Conservation (phyloP, 176 grass and related monocot genomes). For the Avena atlantica region DNA sequence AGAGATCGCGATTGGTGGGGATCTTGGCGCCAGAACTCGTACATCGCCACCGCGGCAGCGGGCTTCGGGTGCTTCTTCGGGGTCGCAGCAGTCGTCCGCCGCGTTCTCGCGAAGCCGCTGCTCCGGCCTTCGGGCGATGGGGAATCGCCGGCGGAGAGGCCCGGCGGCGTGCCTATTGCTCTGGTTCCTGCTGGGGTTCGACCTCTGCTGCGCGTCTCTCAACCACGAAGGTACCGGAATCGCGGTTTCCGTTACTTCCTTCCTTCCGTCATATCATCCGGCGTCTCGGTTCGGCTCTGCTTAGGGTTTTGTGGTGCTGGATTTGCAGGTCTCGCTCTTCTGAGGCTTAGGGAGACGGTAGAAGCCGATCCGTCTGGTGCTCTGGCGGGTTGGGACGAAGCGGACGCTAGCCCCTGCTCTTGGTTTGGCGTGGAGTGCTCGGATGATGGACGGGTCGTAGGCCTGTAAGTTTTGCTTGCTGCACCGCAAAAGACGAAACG, state of each 20-base stretch:
- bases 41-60: background rate
- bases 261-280: background rate
- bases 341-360: constrained; percentile 55
- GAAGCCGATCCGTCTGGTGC: constrained; percentile 47
- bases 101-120: constrained; percentile 20
- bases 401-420: constrained; percentile 46
- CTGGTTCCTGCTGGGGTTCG: constrained; percentile 48
- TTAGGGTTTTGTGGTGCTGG: constrained; percentile 30
- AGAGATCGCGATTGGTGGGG: background rate
- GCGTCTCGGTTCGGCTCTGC: constrained; percentile 17
- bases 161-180: constrained; percentile 41
- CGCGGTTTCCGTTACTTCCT: background rate
- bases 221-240: constrained; percentile 69
- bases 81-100: background rate
- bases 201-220: constrained; percentile 59
- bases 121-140: constrained; percentile 25
- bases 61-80: constrained; percentile 17
- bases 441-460: constrained; percentile 47
- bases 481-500: background rate
- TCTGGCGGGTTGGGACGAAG: constrained; percentile 53
- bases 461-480: constrained; percentile 64
- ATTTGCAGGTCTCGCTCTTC: constrained; percentile 58
- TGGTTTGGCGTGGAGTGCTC: constrained; percentile 71
- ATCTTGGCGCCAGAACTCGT: no score
- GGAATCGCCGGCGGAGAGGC: constrained; percentile 35